Evolutionary conservation across 2,329 filamentous ascomycete species (phyloP).

Genomic region (Colletotrichum higginsianum): DNA sequence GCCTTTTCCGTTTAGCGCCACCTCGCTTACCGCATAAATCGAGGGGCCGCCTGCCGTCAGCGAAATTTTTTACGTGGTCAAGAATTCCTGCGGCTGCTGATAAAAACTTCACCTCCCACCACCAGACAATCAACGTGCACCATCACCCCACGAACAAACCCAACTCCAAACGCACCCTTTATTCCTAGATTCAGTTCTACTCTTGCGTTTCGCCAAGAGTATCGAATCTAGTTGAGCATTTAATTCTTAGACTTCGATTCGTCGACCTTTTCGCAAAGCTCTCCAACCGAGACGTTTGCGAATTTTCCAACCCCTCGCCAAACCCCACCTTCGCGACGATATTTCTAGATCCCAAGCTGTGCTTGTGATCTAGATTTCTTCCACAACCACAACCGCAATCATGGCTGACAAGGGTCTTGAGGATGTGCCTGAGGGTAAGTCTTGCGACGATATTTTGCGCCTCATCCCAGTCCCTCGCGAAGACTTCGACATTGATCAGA

Average conservation of each 20-base stretch:
- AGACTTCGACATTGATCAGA: not conserved
- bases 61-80: constrained; percentile 53
- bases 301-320: constrained; percentile 55
- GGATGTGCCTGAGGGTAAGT: constrained; percentile 87
- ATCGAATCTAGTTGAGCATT: constrained; percentile 59
- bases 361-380: constrained; percentile 82
- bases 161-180: constrained; percentile 41
- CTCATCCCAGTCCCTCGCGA: not conserved
- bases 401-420: constrained; percentile 99
- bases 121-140: constrained; percentile 50
- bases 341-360: constrained; percentile 80
- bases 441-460: constrained; percentile 2
- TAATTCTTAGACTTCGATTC: constrained; percentile 50
- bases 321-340: constrained; percentile 43
- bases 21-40: constrained; percentile 43
- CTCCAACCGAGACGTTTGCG: constrained; percentile 48
- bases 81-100: constrained; percentile 38
- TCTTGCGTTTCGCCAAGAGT: constrained; percentile 62
- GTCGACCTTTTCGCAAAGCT: constrained; percentile 45
- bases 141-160: constrained; percentile 46
- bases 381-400: constrained; percentile 78
- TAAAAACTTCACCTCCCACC: constrained; percentile 45
- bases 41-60: constrained; percentile 44
- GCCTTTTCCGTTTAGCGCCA: constrained; percentile 35
- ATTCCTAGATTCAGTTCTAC: constrained; percentile 59